phyloP scores from a whole-genome alignment of 257 asterid genomes.

The Nicotiana tomentosiformis region DNA sequence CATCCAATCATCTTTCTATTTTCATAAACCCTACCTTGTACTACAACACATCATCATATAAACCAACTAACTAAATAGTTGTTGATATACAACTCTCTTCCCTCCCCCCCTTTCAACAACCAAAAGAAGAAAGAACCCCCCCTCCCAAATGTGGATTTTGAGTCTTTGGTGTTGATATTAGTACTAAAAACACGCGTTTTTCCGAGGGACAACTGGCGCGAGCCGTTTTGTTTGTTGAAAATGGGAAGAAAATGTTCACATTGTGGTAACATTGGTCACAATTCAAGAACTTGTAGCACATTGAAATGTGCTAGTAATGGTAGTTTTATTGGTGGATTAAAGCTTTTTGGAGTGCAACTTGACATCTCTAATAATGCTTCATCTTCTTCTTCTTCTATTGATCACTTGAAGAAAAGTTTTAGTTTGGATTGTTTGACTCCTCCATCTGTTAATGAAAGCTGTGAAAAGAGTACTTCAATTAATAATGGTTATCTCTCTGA shows the following conservation, averaged over 20 bases:
- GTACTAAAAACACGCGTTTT: too few species aligned
- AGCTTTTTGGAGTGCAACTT: conserved; percentile 14
- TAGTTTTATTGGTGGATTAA: conserved; percentile 8
- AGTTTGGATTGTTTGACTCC: conserved; percentile 10
- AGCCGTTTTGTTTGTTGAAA: neutral
- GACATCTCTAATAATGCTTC: neutral
- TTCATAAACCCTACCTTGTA: neutral
- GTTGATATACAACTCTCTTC: neutral
- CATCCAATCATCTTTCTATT: conserved; percentile 9
- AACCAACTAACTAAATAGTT: neutral
- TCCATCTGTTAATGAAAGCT: conserved; percentile 6
- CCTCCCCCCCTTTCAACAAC: conserved; percentile 3
- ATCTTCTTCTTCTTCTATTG: neutral
- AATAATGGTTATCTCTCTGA: conserved; percentile 7
- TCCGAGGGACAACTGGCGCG: neutral
- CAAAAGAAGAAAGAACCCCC: neutral
- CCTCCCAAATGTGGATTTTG: neutral
- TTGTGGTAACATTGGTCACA: conserved; percentile 18
- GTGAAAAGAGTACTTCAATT: neutral
- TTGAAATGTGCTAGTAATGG: neutral
- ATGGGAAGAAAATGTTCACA: conserved; percentile 18
- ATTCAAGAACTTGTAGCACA: conserved; percentile 19
- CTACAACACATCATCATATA: neutral
- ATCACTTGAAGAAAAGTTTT: conserved; percentile 3
- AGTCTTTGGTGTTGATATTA: neutral